These are phyloP conservation scores for Sugiyamaella mastotermitis DNA, from an alignment of 805 yeast genomes.

Conservation along the genomic window DNA sequence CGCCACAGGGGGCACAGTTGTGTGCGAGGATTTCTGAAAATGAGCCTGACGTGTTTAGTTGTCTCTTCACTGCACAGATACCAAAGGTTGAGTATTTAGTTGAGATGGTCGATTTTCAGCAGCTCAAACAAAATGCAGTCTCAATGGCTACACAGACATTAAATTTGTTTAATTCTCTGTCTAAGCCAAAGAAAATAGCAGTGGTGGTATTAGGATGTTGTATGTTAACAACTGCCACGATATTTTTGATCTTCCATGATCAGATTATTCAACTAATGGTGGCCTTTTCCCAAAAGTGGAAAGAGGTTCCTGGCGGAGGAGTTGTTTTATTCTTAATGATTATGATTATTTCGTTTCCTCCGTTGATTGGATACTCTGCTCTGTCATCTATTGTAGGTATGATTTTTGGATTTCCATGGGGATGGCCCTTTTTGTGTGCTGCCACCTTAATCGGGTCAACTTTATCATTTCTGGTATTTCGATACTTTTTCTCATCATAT, in stretches of 20 bases:
- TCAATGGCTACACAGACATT: neutral
- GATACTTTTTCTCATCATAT: slow-evolving; percentile 48
- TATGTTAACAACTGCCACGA: slow-evolving; percentile 13
- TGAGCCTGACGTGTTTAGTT: too few relatives aligned
- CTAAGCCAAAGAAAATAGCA: slow-evolving; percentile 9
- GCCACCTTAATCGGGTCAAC: slow-evolving; percentile 72
- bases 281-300: slow-evolving; percentile 27
- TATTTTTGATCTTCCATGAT: slow-evolving; percentile 31
- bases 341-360: slow-evolving; percentile 79
- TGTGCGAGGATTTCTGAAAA: too few relatives aligned
- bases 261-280: slow-evolving; percentile 28
- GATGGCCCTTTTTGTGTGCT: slow-evolving; percentile 70
- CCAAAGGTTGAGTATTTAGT: too few relatives aligned
- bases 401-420: slow-evolving; percentile 72
- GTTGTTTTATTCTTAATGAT: slow-evolving; percentile 44
- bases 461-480: slow-evolving; percentile 62
- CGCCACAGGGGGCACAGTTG: too few relatives aligned
- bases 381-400: slow-evolving; percentile 66
- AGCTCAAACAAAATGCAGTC: slow-evolving; percentile 1
- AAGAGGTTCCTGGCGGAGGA: slow-evolving; percentile 30
- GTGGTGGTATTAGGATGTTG: slow-evolving; percentile 11
- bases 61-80: too few relatives aligned
- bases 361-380: slow-evolving; percentile 75
- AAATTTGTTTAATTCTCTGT: slow-evolving; percentile 9
- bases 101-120: too few relatives aligned